Conservation (phyloP, 495 filamentous ascomycete genomes). For the Lophiostoma macrostomum region DNA sequence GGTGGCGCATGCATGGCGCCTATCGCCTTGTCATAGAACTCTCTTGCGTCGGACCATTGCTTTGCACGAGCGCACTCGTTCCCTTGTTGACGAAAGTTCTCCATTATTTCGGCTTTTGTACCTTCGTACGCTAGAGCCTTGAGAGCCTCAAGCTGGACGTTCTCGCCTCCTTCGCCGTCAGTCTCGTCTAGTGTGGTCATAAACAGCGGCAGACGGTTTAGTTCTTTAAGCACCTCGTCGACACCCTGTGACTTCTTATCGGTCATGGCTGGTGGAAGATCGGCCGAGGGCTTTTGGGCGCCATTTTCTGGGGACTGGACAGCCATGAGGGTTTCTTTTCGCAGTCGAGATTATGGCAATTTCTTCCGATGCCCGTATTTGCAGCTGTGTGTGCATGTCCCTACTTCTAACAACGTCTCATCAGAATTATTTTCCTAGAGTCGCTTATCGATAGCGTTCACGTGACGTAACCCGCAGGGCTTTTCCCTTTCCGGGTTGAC, state of each 20-base stretch:
- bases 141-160: slow-evolving; percentile 77
- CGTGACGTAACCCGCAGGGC: no score
- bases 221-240: slow-evolving; percentile 67
- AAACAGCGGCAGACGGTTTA: slow-evolving; percentile 85
- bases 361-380: no score
- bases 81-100: slow-evolving; percentile 79
- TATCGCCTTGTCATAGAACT: slow-evolving; percentile 86
- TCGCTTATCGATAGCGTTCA: no score
- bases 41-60: slow-evolving; percentile 78
- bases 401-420: no score
- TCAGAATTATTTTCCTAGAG: no score
- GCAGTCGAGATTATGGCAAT: no score
- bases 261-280: slow-evolving; percentile 60
- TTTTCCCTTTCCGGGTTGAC: no score
- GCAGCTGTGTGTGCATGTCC: no score
- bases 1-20: slow-evolving; percentile 58
- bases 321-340: no score
- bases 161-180: slow-evolving; percentile 53
- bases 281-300: slow-evolving; percentile 20
- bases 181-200: slow-evolving; percentile 86
- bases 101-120: slow-evolving; percentile 72
- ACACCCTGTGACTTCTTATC: slow-evolving; percentile 59
- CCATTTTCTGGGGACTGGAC: background rate
- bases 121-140: slow-evolving; percentile 91
- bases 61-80: slow-evolving; percentile 78